These are phyloP conservation scores for Colletotrichum navitas DNA, from an alignment of 2,329 filamentous ascomycete genomes.

Conservation along the genomic window DNA sequence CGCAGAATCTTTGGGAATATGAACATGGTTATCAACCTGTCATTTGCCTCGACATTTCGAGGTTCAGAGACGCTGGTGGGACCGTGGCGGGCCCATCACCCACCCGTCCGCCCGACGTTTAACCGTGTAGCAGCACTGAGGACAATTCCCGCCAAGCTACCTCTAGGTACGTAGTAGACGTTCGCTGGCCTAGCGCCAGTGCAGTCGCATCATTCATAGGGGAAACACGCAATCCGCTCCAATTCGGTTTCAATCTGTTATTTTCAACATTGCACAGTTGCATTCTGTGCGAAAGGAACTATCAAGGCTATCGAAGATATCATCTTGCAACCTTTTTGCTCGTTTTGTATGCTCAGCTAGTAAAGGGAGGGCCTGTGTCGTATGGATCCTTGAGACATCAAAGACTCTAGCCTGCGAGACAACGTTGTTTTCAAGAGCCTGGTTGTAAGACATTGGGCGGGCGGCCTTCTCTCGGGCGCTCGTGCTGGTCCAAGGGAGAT, in stretches of 20 bases:
- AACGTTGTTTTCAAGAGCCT: constrained; percentile 11
- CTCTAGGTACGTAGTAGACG: neutral
- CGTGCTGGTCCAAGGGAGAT: constrained; percentile 26
- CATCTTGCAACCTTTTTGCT: too few species aligned
- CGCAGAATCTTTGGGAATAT: fast-evolving
- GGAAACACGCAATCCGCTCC: neutral
- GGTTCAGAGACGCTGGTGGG: neutral
- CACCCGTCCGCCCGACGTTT: neutral
- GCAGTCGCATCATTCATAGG: neutral
- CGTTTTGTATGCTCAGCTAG: neutral
- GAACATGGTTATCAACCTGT: neutral
- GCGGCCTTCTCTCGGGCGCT: neutral
- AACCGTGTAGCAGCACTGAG: constrained; percentile 13
- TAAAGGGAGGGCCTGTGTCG: neutral
- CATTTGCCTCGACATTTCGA: neutral
- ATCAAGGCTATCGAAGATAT: neutral
- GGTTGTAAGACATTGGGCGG: constrained; percentile 23
- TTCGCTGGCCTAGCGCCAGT: neutral
- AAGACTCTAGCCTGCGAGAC: neutral
- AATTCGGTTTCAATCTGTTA: neutral
- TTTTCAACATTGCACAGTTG: neutral
- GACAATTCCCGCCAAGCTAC: neutral
- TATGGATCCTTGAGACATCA: neutral
- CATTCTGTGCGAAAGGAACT: neutral
- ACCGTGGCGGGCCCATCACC: neutral